Evolutionary conservation across 306 rosid genomes (phyloP).

Genomic region (Castanea sativa): DNA sequence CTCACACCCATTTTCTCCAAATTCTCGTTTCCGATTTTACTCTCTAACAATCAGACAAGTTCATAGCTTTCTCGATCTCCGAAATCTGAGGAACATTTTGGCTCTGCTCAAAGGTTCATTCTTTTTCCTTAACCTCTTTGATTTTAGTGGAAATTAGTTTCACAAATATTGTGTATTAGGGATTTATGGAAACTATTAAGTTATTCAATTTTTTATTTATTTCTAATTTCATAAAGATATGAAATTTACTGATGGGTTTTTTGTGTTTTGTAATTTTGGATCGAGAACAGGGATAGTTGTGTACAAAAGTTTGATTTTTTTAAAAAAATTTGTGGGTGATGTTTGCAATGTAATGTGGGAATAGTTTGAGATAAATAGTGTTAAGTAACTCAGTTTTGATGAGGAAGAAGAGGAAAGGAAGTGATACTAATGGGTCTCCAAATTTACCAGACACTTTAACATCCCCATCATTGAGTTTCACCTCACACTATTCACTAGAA

Average conservation of each 20-base stretch:
- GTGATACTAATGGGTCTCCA: constrained; percentile 49
- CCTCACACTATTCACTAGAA: constrained; percentile 76
- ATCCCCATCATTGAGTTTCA: constrained; percentile 54
- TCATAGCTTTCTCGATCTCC: neutral
- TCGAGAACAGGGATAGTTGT: neutral
- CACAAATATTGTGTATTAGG: neutral
- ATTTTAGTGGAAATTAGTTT: neutral
- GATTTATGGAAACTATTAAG: too few species aligned
- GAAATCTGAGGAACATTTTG: neutral
- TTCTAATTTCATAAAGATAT: too few species aligned
- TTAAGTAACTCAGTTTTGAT: constrained; percentile 42
- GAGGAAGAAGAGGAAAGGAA: constrained; percentile 99
- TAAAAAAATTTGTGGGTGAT: neutral
- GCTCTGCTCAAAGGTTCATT: neutral
- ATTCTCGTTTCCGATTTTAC: neutral
- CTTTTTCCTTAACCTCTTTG: neutral
- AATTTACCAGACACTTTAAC: constrained; percentile 39
- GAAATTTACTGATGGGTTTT: constrained; percentile 14
- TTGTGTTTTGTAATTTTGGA: neutral
- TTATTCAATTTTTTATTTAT: too few species aligned
- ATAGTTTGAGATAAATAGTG: constrained; percentile 16
- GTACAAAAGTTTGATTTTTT: neutral
- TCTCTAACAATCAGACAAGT: neutral
- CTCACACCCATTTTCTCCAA: neutral
- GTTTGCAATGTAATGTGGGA: constrained; percentile 10